phyloP scores from a whole-genome alignment of 1,284 basidiomycete genomes.

The Apiotrichum sp. region DNA sequence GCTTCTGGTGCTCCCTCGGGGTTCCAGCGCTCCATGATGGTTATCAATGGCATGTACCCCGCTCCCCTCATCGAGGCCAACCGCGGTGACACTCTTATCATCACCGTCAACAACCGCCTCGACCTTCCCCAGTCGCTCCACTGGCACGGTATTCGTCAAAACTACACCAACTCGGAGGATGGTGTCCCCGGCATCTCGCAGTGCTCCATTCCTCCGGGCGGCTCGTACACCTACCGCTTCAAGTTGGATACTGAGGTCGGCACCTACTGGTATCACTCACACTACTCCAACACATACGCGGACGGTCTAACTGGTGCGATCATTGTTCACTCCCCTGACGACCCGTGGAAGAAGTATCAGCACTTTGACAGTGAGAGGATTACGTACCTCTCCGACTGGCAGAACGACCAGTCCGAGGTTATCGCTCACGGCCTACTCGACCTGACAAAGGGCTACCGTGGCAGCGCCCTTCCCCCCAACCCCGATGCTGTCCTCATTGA shows the following conservation, averaged over 20 bases:
- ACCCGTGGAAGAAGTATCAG: constrained; percentile 16
- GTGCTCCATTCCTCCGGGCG: constrained; percentile 53
- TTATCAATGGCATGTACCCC: constrained; percentile 16
- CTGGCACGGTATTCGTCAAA: constrained; percentile 36
- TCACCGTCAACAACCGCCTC: constrained; percentile 28
- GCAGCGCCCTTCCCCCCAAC: constrained; percentile 10
- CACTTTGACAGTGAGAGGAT: constrained; percentile 27
- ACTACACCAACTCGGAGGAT: constrained; percentile 27
- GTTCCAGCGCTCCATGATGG: constrained; percentile 10
- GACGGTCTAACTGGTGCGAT: constrained; percentile 30
- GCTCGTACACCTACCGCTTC: constrained; percentile 51
- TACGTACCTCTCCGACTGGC: constrained; percentile 27
- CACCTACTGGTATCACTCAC: constrained; percentile 35
- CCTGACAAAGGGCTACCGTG: background rate
- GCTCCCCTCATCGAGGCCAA: constrained; percentile 33
- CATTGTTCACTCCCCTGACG: constrained; percentile 25
- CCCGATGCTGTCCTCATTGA: constrained; percentile 29
- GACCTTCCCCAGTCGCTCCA: constrained; percentile 24
- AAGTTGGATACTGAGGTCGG: constrained; percentile 26
- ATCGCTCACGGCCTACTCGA: constrained; percentile 20
- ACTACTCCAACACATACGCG: constrained; percentile 28
- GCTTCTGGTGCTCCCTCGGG: constrained; percentile 9
- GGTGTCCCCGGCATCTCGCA: constrained; percentile 36
- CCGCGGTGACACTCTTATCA: constrained; percentile 27
- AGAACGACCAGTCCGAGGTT: constrained; percentile 25